These are phyloP conservation scores for Microbotryomycetes sp. DNA, from an alignment of 1,284 basidiomycete species.

Conservation along the genomic window DNA sequence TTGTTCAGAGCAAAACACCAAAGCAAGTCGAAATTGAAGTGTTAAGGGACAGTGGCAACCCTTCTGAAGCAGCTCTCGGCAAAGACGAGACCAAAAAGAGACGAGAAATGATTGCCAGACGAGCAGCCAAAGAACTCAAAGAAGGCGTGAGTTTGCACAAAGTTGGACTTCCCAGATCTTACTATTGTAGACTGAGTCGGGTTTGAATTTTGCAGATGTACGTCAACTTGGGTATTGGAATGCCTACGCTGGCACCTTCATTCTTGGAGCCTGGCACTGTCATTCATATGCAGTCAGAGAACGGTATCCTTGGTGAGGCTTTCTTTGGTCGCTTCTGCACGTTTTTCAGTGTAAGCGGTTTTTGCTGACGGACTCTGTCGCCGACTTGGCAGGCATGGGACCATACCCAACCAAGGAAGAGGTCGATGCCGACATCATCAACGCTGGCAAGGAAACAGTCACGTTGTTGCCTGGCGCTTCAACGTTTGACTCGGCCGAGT, in stretches of 20 bases:
- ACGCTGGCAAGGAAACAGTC: conserved; percentile 88
- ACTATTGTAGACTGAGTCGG: too few relatives aligned
- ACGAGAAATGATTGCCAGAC: conserved; percentile 72
- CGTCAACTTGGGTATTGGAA: conserved; percentile 53
- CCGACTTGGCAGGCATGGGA: conserved; percentile 58
- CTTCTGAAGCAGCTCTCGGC: conserved; percentile 28
- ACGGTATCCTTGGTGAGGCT: conserved; percentile 67
- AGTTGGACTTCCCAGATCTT: too few relatives aligned
- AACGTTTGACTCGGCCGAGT: conserved; percentile 84
- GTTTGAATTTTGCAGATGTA: conserved; percentile 29
- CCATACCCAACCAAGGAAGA: conserved; percentile 81
- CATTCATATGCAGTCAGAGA: conserved; percentile 91
- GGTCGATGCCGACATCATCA: conserved; percentile 56
- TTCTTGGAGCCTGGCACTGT: conserved; percentile 69
- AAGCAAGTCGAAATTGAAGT: conserved; percentile 63
- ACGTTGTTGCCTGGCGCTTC: conserved; percentile 87
- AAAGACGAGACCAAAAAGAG: conserved; percentile 52
- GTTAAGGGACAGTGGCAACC: conserved; percentile 15
- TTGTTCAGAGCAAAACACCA: conserved; percentile 50
- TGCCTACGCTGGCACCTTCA: conserved; percentile 88
- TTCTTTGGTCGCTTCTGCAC: neutral
- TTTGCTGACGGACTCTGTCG: neutral
- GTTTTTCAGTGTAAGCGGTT: neutral
- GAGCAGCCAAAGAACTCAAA: conserved; percentile 82
- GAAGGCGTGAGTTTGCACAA: conserved; percentile 81